These are phyloP conservation scores for Grammothele lineata DNA, from an alignment of 768 basidiomycete genomes.

Conservation along the genomic window DNA sequence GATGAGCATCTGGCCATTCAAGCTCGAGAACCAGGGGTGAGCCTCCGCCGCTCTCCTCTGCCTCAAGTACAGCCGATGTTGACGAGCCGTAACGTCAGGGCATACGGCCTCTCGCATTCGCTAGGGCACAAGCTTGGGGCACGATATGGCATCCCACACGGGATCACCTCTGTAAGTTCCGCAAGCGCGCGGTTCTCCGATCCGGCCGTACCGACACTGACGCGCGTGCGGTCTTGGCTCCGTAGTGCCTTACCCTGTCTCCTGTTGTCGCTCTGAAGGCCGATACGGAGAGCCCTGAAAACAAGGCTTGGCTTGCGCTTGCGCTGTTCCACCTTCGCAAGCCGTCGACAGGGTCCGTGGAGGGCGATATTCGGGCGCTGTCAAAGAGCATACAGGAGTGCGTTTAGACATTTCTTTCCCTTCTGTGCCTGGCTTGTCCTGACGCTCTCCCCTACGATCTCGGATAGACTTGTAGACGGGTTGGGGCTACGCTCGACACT, in stretches of 20 bases:
- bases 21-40: slow-evolving; percentile 55
- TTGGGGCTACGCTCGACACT: slow-evolving; percentile 59
- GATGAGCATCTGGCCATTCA: slow-evolving; percentile 77
- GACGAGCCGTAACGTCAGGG: too few relatives aligned
- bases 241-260: slow-evolving; percentile 69
- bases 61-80: too few relatives aligned
- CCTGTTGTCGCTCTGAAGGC: slow-evolving; percentile 60
- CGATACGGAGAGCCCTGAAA: slow-evolving; percentile 50
- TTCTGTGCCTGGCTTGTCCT: not conserved
- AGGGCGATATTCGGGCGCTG: slow-evolving; percentile 56
- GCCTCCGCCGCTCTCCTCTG: not conserved
- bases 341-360: slow-evolving; percentile 57
- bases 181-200: too few relatives aligned
- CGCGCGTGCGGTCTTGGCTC: too few relatives aligned
- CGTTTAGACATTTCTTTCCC: slow-evolving; percentile 18
- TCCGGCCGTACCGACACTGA: too few relatives aligned
- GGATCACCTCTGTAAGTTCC: slow-evolving; percentile 68
- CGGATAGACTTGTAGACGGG: slow-evolving; percentile 57
- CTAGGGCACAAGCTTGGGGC: slow-evolving; percentile 74
- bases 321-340: slow-evolving; percentile 55
- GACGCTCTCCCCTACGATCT: too few relatives aligned
- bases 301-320: slow-evolving; percentile 57
- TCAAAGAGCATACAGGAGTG: slow-evolving; percentile 53
- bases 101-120: slow-evolving; percentile 72
- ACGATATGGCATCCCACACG: slow-evolving; percentile 72